Evolutionary conservation across 345 rosid genomes (phyloP), one percentile per base, ranked within the genome.

Genomic region (Acer saccharum): DNA sequence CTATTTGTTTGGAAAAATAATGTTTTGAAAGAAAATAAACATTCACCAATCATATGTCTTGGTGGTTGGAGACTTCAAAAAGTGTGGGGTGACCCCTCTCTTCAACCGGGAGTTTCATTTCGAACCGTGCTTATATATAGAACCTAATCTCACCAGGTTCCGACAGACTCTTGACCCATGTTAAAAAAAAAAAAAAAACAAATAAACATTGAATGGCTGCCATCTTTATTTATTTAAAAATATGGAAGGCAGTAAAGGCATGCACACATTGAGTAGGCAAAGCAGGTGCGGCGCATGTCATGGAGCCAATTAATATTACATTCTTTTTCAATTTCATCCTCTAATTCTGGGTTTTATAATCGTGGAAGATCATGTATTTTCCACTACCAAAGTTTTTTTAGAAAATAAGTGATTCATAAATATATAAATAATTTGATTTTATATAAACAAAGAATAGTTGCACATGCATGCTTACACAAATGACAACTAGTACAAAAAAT

Each of bases 231-330:
- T 17, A 57, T 57, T 43, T 7, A 57, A 18, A 57, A 57, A 57
- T 4, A 29, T 29, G 32, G 32, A 29, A 29, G 32, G 32, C 32
- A 6, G 1, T 20, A 1, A 6, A 2, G 2, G 77, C 25, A 18
- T 35, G 39, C 39, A 35, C 39, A 35, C 62, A 74, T 74, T 74
- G 77, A 48, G 3, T 27, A 27, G 61, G 46, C 17, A 74, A 29
- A 48, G 44, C 44, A 27, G 32, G 54, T 7, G 76, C 52, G 41
- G 68, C 58, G 68, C 68, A 62, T 73, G 25, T 43, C 76, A 23
- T 43, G 76, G 43, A 17, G 63, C 10, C 46, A 52, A 71, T 27
- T 27, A 21, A 0, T 12, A 13, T 21, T 20, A 46, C 60, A 9
- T n/a, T 68, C 7, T 55, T 18, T 32, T 27, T 29, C 39, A 52